Conservation (phyloP, 2,329 filamentous ascomycete species). For the Dothistroma pini region DNA sequence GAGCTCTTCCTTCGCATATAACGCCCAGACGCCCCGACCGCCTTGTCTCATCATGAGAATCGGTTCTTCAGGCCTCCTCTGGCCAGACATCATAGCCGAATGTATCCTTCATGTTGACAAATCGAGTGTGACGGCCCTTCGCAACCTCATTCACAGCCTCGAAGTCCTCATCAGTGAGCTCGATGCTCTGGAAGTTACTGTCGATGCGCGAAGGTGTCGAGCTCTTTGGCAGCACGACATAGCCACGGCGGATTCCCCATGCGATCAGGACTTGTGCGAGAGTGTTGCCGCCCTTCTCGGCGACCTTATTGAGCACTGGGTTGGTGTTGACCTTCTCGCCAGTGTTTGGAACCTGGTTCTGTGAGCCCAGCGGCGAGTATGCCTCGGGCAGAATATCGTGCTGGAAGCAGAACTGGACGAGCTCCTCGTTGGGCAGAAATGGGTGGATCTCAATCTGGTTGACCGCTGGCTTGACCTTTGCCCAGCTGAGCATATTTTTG, state of each 20-base stretch:
- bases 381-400: conserved; percentile 55
- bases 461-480: conserved; percentile 41
- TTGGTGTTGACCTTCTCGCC: conserved; percentile 64
- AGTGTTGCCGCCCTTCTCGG: conserved; percentile 55
- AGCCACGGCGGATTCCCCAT: conserved; percentile 64
- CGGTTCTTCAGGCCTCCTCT: conserved; percentile 32
- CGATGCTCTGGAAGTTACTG: conserved; percentile 63
- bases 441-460: conserved; percentile 53
- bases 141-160: conserved; percentile 61
- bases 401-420: conserved; percentile 56
- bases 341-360: conserved; percentile 65
- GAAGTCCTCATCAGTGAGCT: conserved; percentile 54
- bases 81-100: conserved; percentile 66
- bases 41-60: neutral
- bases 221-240: conserved; percentile 67
- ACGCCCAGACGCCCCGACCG: neutral
- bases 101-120: conserved; percentile 79
- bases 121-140: conserved; percentile 63
- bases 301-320: conserved; percentile 56
- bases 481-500: conserved; percentile 42
- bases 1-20: neutral
- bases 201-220: conserved; percentile 63
- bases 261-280: conserved; percentile 61
- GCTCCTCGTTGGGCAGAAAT: conserved; percentile 59
- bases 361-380: conserved; percentile 60